Conservation (phyloP, 257 asterid genomes). For the Mentha longifolia region DNA sequence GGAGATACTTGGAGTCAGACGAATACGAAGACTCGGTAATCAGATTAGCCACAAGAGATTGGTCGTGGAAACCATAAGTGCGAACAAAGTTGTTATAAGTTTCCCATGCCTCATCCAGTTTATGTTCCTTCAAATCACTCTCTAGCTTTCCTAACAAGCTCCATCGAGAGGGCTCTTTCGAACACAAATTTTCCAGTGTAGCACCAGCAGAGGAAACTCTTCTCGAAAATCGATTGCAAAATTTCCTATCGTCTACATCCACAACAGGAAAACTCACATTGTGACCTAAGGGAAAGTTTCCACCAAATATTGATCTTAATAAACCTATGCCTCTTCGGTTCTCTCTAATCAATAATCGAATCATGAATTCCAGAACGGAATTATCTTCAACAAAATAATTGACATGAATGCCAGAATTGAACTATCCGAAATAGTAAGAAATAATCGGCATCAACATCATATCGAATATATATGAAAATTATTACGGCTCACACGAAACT, state of each 20-base stretch:
- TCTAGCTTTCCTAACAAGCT: slow-evolving; percentile 60
- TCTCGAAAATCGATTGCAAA: slow-evolving; percentile 6
- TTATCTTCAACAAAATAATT: background rate
- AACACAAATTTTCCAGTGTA: slow-evolving; percentile 40
- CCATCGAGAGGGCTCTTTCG: slow-evolving; percentile 45
- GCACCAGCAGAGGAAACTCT: slow-evolving; percentile 39
- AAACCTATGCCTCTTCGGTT: slow-evolving; percentile 37
- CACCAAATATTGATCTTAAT: slow-evolving; percentile 33
- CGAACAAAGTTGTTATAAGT: slow-evolving; percentile 49
- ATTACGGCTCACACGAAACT: too few relatives aligned
- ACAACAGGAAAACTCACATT: slow-evolving; percentile 21
- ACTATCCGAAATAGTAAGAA: too few relatives aligned
- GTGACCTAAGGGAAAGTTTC: slow-evolving; percentile 30
- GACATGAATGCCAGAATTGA: too few relatives aligned
- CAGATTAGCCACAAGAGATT: slow-evolving; percentile 47
- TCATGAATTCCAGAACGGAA: slow-evolving; percentile 19
- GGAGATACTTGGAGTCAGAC: slow-evolving; percentile 58
- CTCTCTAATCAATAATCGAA: slow-evolving; percentile 33
- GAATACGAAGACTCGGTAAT: slow-evolving; percentile 70
- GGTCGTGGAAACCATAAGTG: slow-evolving; percentile 69
- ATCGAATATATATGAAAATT: too few relatives aligned
- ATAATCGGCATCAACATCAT: too few relatives aligned
- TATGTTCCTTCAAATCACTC: slow-evolving; percentile 62
- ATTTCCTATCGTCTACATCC: slow-evolving; percentile 18
- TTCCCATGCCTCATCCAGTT: slow-evolving; percentile 32